phyloP scores from a whole-genome alignment of 2,329 filamentous ascomycete species.

The Sporothrix curviconia region DNA sequence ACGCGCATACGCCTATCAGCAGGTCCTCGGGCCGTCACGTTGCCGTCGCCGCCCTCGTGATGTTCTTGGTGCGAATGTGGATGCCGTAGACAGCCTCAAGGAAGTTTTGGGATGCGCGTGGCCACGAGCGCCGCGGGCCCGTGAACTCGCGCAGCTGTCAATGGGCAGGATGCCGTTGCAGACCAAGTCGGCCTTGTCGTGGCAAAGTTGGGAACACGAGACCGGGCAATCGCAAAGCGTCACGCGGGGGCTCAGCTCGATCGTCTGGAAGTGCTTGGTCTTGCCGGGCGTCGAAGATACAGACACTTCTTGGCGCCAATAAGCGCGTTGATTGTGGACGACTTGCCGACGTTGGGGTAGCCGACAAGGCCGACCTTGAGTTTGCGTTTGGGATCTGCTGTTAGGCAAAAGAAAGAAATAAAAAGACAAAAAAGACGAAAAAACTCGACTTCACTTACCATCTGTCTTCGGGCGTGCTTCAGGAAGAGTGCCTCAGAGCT shows the following conservation, averaged over 20 bases:
- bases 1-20: conserved; percentile 74
- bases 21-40: conserved; percentile 80
- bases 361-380: conserved; percentile 89
- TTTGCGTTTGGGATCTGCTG: conserved; percentile 54
- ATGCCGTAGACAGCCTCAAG: conserved; percentile 93
- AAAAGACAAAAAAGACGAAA: too few relatives aligned
- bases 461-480: conserved; percentile 54
- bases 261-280: conserved; percentile 98
- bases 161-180: conserved; percentile 93
- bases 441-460: too few relatives aligned
- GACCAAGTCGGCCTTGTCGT: conserved; percentile 91
- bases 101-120: conserved; percentile 79
- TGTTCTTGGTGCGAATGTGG: conserved; percentile 69
- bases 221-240: conserved; percentile 95
- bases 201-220: conserved; percentile 96
- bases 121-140: conserved; percentile 76
- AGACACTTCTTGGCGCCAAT: conserved; percentile 95
- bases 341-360: conserved; percentile 98
- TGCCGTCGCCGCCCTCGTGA: conserved; percentile 86
- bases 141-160: conserved; percentile 88
- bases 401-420: too few relatives aligned
- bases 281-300: conserved; percentile 96
- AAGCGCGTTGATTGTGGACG: conserved; percentile 97
- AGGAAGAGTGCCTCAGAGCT: conserved; percentile 87
- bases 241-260: conserved; percentile 83